Evolutionary conservation across 2,329 filamentous ascomycete species (phyloP), one percentile per base, ranked within the genome.

Genomic region (Ceratocystis cacaofunesta): DNA sequence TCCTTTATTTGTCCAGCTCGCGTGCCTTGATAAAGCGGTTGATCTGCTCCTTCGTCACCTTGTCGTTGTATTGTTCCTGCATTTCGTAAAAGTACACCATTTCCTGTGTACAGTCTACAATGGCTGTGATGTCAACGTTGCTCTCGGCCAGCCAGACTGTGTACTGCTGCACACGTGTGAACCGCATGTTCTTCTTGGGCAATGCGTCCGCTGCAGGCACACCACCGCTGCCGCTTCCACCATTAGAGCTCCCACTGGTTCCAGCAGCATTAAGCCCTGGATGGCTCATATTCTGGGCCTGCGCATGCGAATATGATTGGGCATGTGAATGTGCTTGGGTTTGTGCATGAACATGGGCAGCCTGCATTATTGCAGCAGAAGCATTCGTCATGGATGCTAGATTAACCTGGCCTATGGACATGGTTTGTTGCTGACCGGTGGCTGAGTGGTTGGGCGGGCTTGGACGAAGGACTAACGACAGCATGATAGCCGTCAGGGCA

Each of bases 21-120:
- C 81, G 75, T 0, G 82, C 82, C 71, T 84, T 85, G 71, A 85
- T 77, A 68, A 84, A 84, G 10, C 82, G 76, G 66, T 80, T 81
- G 65, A 85, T 79, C 70, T 83, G 80, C 71, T 85, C 82, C 62
- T 79, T 74, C 1, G 80, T 82, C 48, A 79, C 75, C 70, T 84
- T 84, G 64, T 85, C 82, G 68, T 83, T 83, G 69, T 83, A 84
- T 69, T 82, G 78, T 71, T 85, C 82, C 62, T 82, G 78, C 68
- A 78, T 82, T 72, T 95, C 89, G 73, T 96, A 96, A 69, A 96
- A 83, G 2, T 89, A 92, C 64, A 96, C 89, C 68, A 96, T 82
- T 76, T 96, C 92, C 75, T 96, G 92, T 0, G 89, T 92, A 71
- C 88, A 90, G 74, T 96, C 90, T 62, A 95, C 87, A 74, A 95